Conservation (phyloP, 2,329 filamentous ascomycete species). For the Escovopsis weberi region DNA sequence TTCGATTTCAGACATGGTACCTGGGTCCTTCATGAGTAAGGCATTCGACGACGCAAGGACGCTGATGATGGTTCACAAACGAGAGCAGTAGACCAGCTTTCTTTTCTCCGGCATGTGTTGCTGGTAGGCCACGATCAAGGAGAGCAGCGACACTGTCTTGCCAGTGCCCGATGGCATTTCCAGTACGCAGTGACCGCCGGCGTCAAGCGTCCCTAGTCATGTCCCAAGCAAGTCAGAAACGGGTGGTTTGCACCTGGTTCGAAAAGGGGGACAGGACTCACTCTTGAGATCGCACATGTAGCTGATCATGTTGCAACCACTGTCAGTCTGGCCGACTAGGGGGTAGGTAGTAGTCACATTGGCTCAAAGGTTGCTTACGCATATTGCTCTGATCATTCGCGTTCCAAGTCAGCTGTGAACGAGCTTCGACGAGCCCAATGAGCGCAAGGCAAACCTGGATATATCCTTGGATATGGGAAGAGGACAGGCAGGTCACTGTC, state of each 20-base stretch:
- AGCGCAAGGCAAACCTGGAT: conserved; percentile 30
- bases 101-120: conserved; percentile 83
- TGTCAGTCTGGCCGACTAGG: neutral
- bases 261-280: conserved; percentile 11
- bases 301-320: conserved; percentile 14
- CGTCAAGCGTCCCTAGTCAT: conserved; percentile 60
- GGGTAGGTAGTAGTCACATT: neutral
- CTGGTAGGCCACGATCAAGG: conserved; percentile 93
- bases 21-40: conserved; percentile 18
- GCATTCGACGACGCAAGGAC: neutral
- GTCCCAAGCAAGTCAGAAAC: neutral
- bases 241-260: neutral
- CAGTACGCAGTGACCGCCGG: conserved; percentile 84
- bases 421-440: neutral
- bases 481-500: conserved; percentile 39
- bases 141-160: conserved; percentile 90
- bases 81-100: conserved; percentile 97
- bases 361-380: conserved; percentile 22
- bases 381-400: conserved; percentile 33
- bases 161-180: conserved; percentile 99
- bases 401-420: neutral
- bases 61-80: conserved; percentile 24
- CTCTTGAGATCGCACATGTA: conserved; percentile 46
- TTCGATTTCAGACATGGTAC: conserved; percentile 98
- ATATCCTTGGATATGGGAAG: conserved; percentile 45